Evolutionary conservation across 83 land plant species (phyloP).

Genomic region (Picea abies): DNA sequence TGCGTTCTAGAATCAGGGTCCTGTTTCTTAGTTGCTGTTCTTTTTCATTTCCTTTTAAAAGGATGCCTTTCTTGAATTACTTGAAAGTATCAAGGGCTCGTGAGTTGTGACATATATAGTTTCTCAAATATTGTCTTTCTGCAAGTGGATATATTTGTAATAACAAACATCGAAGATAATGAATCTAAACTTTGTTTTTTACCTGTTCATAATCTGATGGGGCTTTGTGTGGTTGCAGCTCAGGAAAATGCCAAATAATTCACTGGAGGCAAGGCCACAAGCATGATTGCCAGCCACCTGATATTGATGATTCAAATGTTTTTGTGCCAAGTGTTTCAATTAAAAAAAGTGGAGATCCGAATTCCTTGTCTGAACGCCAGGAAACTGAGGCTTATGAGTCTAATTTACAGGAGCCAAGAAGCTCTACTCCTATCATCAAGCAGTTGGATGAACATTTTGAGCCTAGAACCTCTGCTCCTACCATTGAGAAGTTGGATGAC

Average conservation of each 20-base stretch:
- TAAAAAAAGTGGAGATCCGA: not conserved
- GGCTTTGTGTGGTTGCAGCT: constrained; percentile 30
- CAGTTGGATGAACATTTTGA: not conserved
- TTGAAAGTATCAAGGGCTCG: too few species aligned
- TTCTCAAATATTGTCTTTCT: not conserved
- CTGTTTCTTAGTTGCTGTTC: not conserved
- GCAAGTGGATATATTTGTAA: not conserved
- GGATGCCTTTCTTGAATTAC: not conserved
- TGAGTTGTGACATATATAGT: not conserved
- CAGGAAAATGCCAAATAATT: constrained; percentile 64
- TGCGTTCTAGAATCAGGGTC: not conserved
- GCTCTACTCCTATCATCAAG: not conserved
- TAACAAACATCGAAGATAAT: not conserved
- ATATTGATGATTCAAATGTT: constrained; percentile 1
- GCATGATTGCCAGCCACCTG: constrained; percentile 39
- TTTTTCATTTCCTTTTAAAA: not conserved
- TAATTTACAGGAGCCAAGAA: not conserved
- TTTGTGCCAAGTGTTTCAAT: not conserved
- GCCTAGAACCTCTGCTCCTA: not conserved
- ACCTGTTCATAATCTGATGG: too few species aligned
- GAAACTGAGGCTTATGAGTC: not conserved
- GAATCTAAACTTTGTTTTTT: not conserved
- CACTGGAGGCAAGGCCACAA: constrained; percentile 77
- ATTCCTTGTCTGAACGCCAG: not conserved
- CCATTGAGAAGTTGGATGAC: not conserved